Base-by-base conservation (phyloP, 352 stramenopile species). In the Phytophthora brassicae region DNA sequence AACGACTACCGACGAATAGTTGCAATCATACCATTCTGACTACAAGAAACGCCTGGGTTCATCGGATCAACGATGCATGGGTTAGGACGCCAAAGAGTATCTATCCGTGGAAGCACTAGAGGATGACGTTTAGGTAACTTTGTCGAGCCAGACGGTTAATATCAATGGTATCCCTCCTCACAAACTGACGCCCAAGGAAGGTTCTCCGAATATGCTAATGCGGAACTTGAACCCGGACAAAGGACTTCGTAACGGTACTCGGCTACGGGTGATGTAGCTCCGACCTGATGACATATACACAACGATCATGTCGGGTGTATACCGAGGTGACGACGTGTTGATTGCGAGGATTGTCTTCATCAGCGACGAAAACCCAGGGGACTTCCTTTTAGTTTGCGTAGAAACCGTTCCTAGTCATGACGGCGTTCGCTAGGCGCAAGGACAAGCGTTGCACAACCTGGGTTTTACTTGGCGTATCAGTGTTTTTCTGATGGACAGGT, bases 391-490 rank as follows among this genome's bases (percentile, higher is more conserved):
- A 53, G 36, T 0, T 46, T 80, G 20, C 26, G 44, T 9, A 33
- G 51, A 0, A 67, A 62, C 68, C 73, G 44, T 76, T 76, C 16
- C 63, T 60, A 0, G 49, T 81, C 1, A 19, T 66, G 20, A 33
- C 57, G 12, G 54, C 66, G 0, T 76, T 74, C 20, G 62, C 62
- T 76, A 81, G 22, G 67, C 53, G 0, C 66, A 81, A 58, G 62
- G 62, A 14, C 69, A 76, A 52, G 71, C 72, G 11, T 41, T 81
- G 16, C 41, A 68, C 7, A 66, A 77, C 6, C 26, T 52, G 45
- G 26, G 17, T 22, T 48, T 1, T 33, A 48, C 42, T 14, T 48
- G 42, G 7, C 22, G 42, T 29, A 20, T 12, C 42, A 20, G 11
- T 48, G 42, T 13, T 48, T 48, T 19, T 48, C 42, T 0, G 20